Conservation (phyloP, 768 basidiomycete species). For the Trametes sanguinea region DNA sequence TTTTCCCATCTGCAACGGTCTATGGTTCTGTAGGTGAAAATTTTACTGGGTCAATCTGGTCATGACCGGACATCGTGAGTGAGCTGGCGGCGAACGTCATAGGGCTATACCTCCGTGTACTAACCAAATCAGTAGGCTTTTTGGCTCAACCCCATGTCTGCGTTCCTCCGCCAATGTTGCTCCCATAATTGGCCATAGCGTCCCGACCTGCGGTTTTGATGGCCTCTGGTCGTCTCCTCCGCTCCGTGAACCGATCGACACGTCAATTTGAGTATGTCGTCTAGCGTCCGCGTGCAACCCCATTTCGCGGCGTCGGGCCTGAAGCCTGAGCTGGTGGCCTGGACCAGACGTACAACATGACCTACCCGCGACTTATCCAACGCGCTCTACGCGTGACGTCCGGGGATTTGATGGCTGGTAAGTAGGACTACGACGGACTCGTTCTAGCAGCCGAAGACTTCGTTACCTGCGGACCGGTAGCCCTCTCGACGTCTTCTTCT, state of each 20-base stretch:
- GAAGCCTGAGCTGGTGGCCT: neutral
- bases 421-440: slow-evolving; percentile 1
- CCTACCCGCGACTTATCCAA: neutral
- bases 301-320: neutral
- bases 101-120: neutral
- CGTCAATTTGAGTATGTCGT: neutral
- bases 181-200: neutral
- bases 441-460: slow-evolving; percentile 6
- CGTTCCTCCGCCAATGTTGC: neutral
- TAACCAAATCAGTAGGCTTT: neutral
- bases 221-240: neutral
- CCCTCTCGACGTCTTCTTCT: neutral
- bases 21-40: too few species aligned
- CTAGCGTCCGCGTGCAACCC: neutral
- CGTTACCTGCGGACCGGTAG: slow-evolving; percentile 3
- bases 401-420: neutral
- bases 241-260: neutral
- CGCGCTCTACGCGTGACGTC: neutral
- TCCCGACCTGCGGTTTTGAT: neutral
- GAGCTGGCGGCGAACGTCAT: too few species aligned
- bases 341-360: neutral
- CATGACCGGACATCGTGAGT: too few species aligned
- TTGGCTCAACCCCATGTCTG: neutral
- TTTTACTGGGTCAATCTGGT: too few species aligned
- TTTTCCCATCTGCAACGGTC: too few species aligned